phyloP scores from a whole-genome alignment of 108 stramenopile genomes.

The Pinguiococcus pyrenoidosus region DNA sequence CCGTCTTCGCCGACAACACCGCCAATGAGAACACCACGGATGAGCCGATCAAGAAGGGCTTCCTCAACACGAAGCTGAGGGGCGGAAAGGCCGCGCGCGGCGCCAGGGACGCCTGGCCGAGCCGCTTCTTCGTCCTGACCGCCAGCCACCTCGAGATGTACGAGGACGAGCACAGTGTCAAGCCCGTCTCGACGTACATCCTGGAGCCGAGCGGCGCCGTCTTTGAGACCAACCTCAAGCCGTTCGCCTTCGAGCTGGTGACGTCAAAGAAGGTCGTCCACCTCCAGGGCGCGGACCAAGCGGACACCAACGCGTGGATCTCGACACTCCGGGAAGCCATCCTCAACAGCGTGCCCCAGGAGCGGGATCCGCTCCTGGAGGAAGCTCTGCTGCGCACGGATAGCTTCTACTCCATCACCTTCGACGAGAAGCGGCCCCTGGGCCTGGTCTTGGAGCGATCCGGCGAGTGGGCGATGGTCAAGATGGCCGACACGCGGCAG shows the following conservation, averaged over 20 bases:
- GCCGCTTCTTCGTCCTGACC: too few species aligned
- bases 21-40: too few species aligned
- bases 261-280: constrained; percentile 15
- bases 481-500: constrained; percentile 18
- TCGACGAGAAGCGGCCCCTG: constrained; percentile 28
- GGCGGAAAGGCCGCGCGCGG: too few species aligned
- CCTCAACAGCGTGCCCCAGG: constrained; percentile 4
- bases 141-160: too few species aligned
- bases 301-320: constrained; percentile 22
- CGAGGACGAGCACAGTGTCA: too few species aligned
- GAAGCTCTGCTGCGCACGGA: constrained; percentile 9
- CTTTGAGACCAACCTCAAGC: constrained; percentile 27
- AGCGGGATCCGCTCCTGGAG: constrained; percentile 16
- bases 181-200: too few species aligned
- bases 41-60: too few species aligned
- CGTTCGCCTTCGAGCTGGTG: constrained; percentile 26
- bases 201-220: constrained; percentile 30
- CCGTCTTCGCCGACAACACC: too few species aligned
- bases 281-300: constrained; percentile 9
- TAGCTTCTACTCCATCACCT: constrained; percentile 18
- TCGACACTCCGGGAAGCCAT: constrained; percentile 15
- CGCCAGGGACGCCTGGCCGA: too few species aligned
- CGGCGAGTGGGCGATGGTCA: constrained; percentile 33
- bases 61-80: too few species aligned
- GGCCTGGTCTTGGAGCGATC: constrained; percentile 28